These are phyloP conservation scores for Fusarium nisikadoi DNA, from an alignment of 2,329 filamentous ascomycete genomes.

Conservation along the genomic window DNA sequence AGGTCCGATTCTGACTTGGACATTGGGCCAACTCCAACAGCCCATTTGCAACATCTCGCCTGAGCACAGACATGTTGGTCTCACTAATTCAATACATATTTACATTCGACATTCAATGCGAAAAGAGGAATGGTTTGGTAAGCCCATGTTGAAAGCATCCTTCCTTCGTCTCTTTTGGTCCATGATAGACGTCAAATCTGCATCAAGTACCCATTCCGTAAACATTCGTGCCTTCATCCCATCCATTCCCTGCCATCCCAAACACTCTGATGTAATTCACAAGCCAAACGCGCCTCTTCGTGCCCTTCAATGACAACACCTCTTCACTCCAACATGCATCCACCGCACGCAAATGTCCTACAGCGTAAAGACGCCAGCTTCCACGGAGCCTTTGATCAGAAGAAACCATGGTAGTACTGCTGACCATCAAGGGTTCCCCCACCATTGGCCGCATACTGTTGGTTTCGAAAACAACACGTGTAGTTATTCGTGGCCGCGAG, in stretches of 20 bases:
- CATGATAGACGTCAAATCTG: constrained; percentile 44
- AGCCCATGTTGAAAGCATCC: constrained; percentile 36
- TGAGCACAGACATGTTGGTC: neutral
- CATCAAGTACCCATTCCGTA: constrained; percentile 40
- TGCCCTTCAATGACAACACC: constrained; percentile 21
- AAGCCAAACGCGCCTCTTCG: constrained; percentile 20
- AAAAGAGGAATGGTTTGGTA: constrained; percentile 5
- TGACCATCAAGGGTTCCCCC: neutral
- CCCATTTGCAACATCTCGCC: neutral
- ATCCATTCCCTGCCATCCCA: constrained; percentile 35
- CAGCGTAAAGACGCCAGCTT: constrained; percentile 22
- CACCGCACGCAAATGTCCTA: constrained; percentile 25
- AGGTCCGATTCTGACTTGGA: constrained; percentile 16
- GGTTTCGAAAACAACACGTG: neutral
- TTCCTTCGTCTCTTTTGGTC: constrained; percentile 43
- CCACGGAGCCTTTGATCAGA: constrained; percentile 22
- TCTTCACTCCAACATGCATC: constrained; percentile 22
- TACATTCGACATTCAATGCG: neutral
- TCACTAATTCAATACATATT: neutral
- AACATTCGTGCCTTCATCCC: constrained; percentile 43
- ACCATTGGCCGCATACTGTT: neutral
- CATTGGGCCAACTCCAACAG: neutral
- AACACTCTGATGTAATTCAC: constrained; percentile 34
- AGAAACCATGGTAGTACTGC: constrained; percentile 21
- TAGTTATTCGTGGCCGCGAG: constrained; percentile 6